phyloP scores from a whole-genome alignment of 2,329 filamentous ascomycete genomes.

The Xylariales sp. region DNA sequence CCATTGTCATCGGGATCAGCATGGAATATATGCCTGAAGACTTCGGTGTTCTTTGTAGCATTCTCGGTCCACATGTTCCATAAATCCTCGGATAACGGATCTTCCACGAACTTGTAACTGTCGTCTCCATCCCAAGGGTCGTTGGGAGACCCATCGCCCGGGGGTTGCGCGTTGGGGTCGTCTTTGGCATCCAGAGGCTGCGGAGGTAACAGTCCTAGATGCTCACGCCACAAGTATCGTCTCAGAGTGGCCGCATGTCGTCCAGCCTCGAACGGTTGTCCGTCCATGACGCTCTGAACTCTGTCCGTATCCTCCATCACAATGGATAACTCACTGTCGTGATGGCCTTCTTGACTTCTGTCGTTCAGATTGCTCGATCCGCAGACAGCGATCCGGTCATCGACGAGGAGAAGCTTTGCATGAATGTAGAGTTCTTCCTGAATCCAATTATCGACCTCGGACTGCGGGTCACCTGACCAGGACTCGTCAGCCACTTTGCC shows the following conservation, averaged over 20 bases:
- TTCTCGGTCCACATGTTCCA: slow-evolving; percentile 65
- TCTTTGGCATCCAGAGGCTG: slow-evolving; percentile 61
- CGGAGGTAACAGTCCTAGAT: slow-evolving; percentile 73
- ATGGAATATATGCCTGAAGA: slow-evolving; percentile 78
- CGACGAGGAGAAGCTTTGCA: slow-evolving; percentile 82
- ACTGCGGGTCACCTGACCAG: slow-evolving; percentile 72
- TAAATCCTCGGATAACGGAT: slow-evolving; percentile 64
- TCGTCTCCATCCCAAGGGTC: slow-evolving; percentile 57
- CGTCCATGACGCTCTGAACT: slow-evolving; percentile 72
- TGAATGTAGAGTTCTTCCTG: slow-evolving; percentile 97
- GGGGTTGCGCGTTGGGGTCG: slow-evolving; percentile 72
- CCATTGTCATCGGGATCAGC: slow-evolving; percentile 84
- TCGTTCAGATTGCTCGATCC: slow-evolving; percentile 92
- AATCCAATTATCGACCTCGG: slow-evolving; percentile 82
- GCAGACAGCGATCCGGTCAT: slow-evolving; percentile 80
- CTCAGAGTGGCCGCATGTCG: slow-evolving; percentile 77
- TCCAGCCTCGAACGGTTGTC: slow-evolving; percentile 70
- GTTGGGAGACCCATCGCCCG: slow-evolving; percentile 61
- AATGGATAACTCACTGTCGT: slow-evolving; percentile 87
- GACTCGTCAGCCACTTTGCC: slow-evolving; percentile 60
- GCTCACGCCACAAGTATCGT: slow-evolving; percentile 83
- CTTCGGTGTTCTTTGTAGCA: slow-evolving; percentile 66
- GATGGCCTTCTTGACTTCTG: slow-evolving; percentile 77
- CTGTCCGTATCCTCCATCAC: slow-evolving; percentile 79
- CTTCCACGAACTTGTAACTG: slow-evolving; percentile 60